Evolutionary conservation across 352 stramenopile genomes (phyloP), one percentile per base, ranked within the genome.

Genomic region (Pythium scleroteichum): DNA sequence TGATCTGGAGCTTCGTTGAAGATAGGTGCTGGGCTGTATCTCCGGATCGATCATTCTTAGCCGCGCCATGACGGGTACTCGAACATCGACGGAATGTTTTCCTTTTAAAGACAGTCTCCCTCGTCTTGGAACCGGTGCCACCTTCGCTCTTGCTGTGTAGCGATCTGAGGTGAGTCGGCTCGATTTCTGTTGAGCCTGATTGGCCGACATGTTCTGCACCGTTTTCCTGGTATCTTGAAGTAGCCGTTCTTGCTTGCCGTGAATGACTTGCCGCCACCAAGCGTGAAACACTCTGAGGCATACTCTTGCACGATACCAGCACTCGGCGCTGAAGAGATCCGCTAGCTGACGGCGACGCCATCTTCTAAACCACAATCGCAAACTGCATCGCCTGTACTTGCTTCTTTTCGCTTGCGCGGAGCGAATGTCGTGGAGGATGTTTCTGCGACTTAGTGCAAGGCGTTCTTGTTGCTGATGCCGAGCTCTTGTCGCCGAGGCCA

Each of bases 231-330:
- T 73, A 17, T 77, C 66, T 8, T 62, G 4, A n/a, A 86, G 51
- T 4, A 88, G 51, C 23, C 64, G 59, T 40, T 86, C 79, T 60
- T 88, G 79, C 52, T 86, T 88, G 1, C 40, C 40, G 42, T 86
- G 69, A 10, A 85, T 66, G 0, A 71, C 72, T 38, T 66, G 42
- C 14, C 69, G 76, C 79, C 79, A 84, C 76, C 76, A 86, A 6
- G 10, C 19, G n/a, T 44, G 44, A 13, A 66, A 22, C 0, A 56
- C 9, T 2, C 23, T 32, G 3, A 3, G 20, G 19, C 53, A 35
- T 3, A 47, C n/a, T 9, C 50, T 6, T 33, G 13, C n/a, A 5
- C 40, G 20, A 39, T 59, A 22, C 40, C 42, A 57, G 7, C n/a
- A 2, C n/a, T 40, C 38, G 2, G 62, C 62, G 5, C 17, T 10